Conservation (phyloP, 345 rosid species). For the Nasturtium officinale region DNA sequence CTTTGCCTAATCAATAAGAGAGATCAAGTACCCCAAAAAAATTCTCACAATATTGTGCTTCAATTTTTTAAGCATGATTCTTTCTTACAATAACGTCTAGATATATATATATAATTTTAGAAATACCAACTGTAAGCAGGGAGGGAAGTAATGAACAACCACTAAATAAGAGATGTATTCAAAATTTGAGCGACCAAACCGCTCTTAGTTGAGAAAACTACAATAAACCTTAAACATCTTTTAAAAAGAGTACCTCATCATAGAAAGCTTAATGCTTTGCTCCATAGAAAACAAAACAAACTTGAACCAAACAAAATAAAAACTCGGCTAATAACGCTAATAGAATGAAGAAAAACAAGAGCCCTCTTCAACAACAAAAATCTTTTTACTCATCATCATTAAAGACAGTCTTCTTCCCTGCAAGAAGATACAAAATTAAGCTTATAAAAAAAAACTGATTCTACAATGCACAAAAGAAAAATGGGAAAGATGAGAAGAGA, state of each 20-base stretch:
- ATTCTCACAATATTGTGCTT: too few relatives aligned
- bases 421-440: slow-evolving; percentile 21
- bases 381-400: slow-evolving; percentile 32
- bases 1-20: too few relatives aligned
- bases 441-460: not conserved
- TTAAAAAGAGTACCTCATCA: not conserved
- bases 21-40: too few relatives aligned
- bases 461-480: not conserved
- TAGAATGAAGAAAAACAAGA: not conserved
- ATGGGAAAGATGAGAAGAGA: not conserved
- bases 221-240: not conserved
- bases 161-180: not conserved
- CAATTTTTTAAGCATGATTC: too few relatives aligned
- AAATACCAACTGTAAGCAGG: not conserved
- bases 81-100: too few relatives aligned
- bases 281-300: not conserved
- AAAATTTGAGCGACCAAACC: not conserved
- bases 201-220: not conserved
- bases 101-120: too few relatives aligned
- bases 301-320: not conserved
- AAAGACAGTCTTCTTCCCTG: slow-evolving; percentile 50
- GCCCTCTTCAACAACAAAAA: not conserved
- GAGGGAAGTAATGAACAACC: not conserved
- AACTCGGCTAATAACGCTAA: not conserved
- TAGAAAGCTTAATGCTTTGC: not conserved